These are phyloP conservation scores for Trebouxiophyceae sp. DNA, from an alignment of 163 green algal species.

Conservation along the genomic window DNA sequence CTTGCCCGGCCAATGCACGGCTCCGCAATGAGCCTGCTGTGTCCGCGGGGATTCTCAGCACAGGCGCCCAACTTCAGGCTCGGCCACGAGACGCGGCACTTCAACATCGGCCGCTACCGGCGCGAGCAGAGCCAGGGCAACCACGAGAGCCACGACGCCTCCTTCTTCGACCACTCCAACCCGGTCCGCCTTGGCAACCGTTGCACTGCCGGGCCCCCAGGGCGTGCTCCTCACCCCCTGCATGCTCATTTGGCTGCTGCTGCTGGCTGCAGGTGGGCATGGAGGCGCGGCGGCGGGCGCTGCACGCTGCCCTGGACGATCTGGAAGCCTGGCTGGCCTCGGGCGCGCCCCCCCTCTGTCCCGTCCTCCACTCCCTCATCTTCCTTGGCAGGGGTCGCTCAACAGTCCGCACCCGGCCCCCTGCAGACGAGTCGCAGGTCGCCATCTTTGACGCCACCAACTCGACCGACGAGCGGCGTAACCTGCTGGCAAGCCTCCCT, in stretches of 20 bases:
- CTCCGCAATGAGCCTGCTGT: neutral
- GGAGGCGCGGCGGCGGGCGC: constrained; percentile 53
- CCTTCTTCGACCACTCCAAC: constrained; percentile 85
- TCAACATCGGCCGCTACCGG: constrained; percentile 91
- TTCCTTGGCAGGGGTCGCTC: no score
- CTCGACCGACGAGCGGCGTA: constrained; percentile 74
- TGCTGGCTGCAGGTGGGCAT: constrained; percentile 37
- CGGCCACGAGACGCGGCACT: constrained; percentile 85
- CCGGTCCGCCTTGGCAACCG: constrained; percentile 25
- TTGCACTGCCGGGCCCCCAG: no score
- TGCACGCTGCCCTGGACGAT: constrained; percentile 69
- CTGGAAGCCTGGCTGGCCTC: constrained; percentile 65
- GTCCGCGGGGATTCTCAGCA: no score
- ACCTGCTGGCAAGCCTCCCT: no score
- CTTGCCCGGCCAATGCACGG: neutral
- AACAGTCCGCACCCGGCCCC: neutral
- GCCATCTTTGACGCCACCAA: constrained; percentile 96
- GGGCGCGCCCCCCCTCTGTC: neutral
- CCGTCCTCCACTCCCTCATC: neutral
- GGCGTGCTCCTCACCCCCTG: no score
- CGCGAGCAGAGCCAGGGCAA: constrained; percentile 35
- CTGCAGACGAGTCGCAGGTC: constrained; percentile 70
- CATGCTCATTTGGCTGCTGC: no score
- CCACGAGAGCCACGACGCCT: constrained; percentile 56
- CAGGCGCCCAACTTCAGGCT: no score